A percentile compares a stretch with the other conserved stretches of the same genome.
Evolutionary conservation across 2,329 filamentous ascomycete genomes (phyloP).

Genomic region (Fusarium tricinctum): DNA sequence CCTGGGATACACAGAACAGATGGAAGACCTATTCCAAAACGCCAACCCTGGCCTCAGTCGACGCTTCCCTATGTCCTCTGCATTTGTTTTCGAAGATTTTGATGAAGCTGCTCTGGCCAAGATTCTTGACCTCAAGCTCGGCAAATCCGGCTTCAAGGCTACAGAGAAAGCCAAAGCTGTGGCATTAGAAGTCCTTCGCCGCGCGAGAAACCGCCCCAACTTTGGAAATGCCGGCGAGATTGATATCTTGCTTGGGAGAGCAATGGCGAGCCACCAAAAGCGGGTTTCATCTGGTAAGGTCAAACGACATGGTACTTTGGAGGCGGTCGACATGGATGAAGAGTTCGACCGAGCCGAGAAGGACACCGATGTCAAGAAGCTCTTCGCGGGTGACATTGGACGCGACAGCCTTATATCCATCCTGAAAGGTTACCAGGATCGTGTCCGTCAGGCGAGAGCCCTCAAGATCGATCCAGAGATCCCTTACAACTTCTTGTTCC

Average conservation of each 20-base stretch:
- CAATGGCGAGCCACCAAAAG: constrained; percentile 44
- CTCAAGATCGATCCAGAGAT: constrained; percentile 59
- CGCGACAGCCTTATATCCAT: constrained; percentile 67
- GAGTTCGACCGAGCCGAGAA: constrained; percentile 65
- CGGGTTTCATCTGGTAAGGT: constrained; percentile 38
- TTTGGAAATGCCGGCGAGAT: constrained; percentile 84
- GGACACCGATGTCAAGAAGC: constrained; percentile 60
- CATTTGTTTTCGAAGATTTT: constrained; percentile 80
- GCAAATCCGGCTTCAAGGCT: constrained; percentile 65
- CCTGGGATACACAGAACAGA: constrained; percentile 77
- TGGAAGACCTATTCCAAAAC: constrained; percentile 80
- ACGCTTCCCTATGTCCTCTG: constrained; percentile 74
- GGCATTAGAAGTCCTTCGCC: constrained; percentile 70
- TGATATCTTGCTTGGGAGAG: constrained; percentile 61
- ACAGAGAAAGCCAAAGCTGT: constrained; percentile 66
- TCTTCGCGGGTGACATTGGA: constrained; percentile 73
- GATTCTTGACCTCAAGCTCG: constrained; percentile 75
- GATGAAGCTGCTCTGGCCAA: constrained; percentile 66
- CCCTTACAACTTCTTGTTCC: constrained; percentile 78
- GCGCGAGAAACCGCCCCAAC: constrained; percentile 73
- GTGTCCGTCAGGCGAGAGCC: constrained; percentile 50
- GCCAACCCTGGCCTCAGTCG: constrained; percentile 78
- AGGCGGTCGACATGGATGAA: constrained; percentile 82
- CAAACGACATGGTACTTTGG: constrained; percentile 72
- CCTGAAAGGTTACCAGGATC: constrained; percentile 68